phyloP scores from a whole-genome alignment of 106 monocot genomes.

The Platanthera zijinensis region DNA sequence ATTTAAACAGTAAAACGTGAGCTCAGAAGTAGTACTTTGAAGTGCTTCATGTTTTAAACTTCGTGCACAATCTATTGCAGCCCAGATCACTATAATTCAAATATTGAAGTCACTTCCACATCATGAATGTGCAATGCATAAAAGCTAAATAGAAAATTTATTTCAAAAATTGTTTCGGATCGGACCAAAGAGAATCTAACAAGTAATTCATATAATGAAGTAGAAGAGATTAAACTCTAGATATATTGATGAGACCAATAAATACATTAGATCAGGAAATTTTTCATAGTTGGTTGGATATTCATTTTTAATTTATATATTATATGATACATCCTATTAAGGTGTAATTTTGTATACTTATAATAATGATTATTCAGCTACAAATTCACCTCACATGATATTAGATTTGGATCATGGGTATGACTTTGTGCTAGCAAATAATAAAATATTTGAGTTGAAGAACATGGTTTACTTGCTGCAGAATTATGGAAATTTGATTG shows the following conservation, averaged over 20 bases:
- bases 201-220: neutral
- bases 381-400: too few species aligned
- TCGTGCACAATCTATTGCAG: neutral
- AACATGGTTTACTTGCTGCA: neutral
- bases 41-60: neutral
- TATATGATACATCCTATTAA: too few species aligned
- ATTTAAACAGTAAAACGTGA: neutral
- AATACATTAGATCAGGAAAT: neutral
- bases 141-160: neutral
- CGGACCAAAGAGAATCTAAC: neutral
- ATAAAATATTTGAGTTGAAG: neutral
- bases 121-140: neutral
- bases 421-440: too few species aligned
- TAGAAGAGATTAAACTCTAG: neutral
- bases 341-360: too few species aligned
- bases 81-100: neutral
- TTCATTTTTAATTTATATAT: too few species aligned
- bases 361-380: too few species aligned
- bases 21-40: neutral
- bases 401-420: too few species aligned
- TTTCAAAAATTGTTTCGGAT: neutral
- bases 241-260: neutral
- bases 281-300: too few species aligned
- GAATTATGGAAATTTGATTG: neutral
- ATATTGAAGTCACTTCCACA: neutral